Evolutionary conservation across 768 basidiomycete genomes (phyloP).

Genomic region (Amanita thiersii): DNA sequence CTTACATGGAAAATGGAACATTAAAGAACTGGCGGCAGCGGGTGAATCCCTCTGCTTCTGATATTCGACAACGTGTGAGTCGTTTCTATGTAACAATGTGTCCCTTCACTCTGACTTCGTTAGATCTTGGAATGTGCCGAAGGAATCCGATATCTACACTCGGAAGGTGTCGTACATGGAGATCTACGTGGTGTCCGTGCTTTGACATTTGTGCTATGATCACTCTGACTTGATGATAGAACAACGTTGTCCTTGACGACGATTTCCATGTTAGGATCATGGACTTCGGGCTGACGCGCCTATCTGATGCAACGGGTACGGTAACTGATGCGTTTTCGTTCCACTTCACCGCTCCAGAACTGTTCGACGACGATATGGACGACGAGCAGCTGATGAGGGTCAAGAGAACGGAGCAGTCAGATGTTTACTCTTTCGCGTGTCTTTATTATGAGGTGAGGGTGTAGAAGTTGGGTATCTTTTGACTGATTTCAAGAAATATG

Average conservation of each 20-base stretch:
- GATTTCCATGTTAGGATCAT: not conserved
- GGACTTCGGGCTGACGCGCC: slow-evolving; percentile 1
- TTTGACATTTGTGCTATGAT: not conserved
- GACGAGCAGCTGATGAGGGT: no score
- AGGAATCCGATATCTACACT: slow-evolving; percentile 1
- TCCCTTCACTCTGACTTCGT: not conserved
- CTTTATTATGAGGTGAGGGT: slow-evolving; percentile 1
- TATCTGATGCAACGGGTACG: not conserved
- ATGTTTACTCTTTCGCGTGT: not conserved
- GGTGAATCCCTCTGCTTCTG: not conserved
- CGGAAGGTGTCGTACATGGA: not conserved
- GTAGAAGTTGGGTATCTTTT: not conserved
- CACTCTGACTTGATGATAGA: not conserved
- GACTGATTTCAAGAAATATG: not conserved
- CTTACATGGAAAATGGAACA: slow-evolving; percentile 2
- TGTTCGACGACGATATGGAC: not conserved
- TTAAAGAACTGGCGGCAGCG: not conserved
- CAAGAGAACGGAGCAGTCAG: not conserved
- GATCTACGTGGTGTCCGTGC: not conserved
- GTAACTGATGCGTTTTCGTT: not conserved
- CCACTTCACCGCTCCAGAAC: not conserved
- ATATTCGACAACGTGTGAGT: not conserved
- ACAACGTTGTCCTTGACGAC: slow-evolving; percentile 1
- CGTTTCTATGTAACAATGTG: not conserved
- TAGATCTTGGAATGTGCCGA: not conserved